Base-by-base conservation (phyloP, 2,329 filamentous ascomycete species). In the Stenocarpella maydis region DNA sequence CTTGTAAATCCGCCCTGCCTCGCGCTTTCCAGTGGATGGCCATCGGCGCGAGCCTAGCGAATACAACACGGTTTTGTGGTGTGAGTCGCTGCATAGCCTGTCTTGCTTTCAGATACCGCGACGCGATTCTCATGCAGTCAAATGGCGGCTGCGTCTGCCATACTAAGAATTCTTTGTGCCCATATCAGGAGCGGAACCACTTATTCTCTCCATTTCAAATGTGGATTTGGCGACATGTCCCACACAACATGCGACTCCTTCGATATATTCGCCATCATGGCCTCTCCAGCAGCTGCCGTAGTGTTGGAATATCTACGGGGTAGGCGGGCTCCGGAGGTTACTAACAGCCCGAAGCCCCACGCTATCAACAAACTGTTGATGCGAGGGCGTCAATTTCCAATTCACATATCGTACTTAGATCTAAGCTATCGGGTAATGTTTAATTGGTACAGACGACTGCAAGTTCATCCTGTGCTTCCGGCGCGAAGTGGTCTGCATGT, bases 331-430 rank as follows among this genome's bases (percentile, higher is more conserved):
- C 39, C 55, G 55, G 55, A 31, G 21, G 24, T 31, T 61, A 31
- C 10, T 14, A 61, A 61, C 9, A 45, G 14, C 55, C 55, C 55
- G 55, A 61, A 61, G 55, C 24, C 55, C 55, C 55, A 45, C 39
- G 17, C 53, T 19, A 26, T 19, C 34, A 26, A 26, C 5, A 58
- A 9, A 19, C 26, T 26, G 53, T 41, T 41, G 10, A 58, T 58
- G 53, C 53, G 17, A 26, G 43, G 54, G 37, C 54, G 24, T 60
- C 54, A 60, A 24, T 61, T 15, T n/a, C 21, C 19, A 7, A 21
- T 21, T 17, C 10, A 9, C 17, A 15, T 15, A 15, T 60, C 24
- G 37, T 43, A 37, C 26, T 55, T 19, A 31, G 24, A 45, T 28
- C 24, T 21, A 3, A 31, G 9, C 31, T 4, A 34, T 34, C 5